Base-by-base conservation (phyloP, 305 asterid genomes). In the Lippia alba region DNA sequence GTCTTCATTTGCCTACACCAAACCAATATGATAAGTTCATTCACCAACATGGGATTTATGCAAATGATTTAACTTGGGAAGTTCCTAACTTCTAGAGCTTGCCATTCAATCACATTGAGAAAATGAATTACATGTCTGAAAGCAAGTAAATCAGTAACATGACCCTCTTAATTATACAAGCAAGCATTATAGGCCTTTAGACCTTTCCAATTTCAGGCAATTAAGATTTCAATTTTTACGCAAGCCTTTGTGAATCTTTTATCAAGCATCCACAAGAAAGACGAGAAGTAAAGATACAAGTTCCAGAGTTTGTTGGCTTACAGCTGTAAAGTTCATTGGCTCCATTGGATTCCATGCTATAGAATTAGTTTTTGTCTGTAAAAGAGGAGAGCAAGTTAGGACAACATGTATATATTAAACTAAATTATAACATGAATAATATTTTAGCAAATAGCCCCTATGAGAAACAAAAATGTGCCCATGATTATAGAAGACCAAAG, bases 261-360 rank as follows among this genome's bases (percentile, higher is more conserved):
- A 71, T 55, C 65, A 30, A 61, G 39, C 67, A 76, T 51, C 58
- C 56, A 50, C 71, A 56, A 24, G n/a, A 18, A 62, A 56, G 19
- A 50, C 18, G 41, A 46, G 49, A 30, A 71, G 8, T 19, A 53
- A 36, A 24, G 56, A 10, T 17, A 60, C 34, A 17, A 71, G 72
- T 64, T 64, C 24, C 66, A 36, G 36, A 10, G 62, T 59, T 20
- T 11, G 62, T 59, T 17, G 73, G 63, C 96, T 87, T 86, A 93
- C 97, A 72, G 96, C 93, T 71, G 99, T 94, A 74, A 94, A 94
- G 90, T 94, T 94, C 96, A 94, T 94, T 19, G 99, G 99, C 82
- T 94, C 99, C 96, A 89, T 84, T 5, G 99, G 99, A 67, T 94
- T 94, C 97, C 99, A 94, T 1, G 97, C 90, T 66, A 91, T 83